Conservation (phyloP, 768 basidiomycete genomes). For the Phanerochaete carnosa region DNA sequence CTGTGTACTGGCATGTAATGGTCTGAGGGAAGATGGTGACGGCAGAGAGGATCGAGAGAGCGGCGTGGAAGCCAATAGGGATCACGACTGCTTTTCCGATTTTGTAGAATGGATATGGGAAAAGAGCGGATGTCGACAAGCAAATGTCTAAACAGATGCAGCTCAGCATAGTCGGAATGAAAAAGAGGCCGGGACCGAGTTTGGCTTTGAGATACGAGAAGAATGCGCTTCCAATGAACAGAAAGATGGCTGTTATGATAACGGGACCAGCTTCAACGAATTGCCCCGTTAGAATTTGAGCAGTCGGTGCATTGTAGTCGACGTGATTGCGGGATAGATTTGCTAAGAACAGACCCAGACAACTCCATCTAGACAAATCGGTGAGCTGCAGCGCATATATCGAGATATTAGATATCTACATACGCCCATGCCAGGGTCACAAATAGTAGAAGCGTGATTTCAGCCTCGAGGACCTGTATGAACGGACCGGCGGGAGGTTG, state of each 20-base stretch:
- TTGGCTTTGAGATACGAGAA: conserved; percentile 60
- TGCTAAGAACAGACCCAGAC: conserved; percentile 62
- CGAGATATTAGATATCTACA: conserved; percentile 24
- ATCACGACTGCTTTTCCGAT: conserved; percentile 50
- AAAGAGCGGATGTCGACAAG: conserved; percentile 54
- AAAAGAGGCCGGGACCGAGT: conserved; percentile 61
- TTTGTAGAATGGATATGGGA: conserved; percentile 67
- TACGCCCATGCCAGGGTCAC: conserved; percentile 57
- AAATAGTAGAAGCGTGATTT: conserved; percentile 50
- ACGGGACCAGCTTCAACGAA: conserved; percentile 61
- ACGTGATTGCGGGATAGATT: conserved; percentile 48
- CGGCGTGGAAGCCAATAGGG: conserved; percentile 59
- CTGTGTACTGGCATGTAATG: conserved; percentile 56
- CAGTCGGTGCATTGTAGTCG: conserved; percentile 34
- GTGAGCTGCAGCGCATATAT: neutral
- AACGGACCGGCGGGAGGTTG: conserved; percentile 70
- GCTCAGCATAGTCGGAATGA: conserved; percentile 51
- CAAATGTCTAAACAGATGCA: conserved; percentile 62
- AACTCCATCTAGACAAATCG: conserved; percentile 50
- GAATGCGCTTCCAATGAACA: conserved; percentile 56
- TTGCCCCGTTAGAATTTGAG: conserved; percentile 43
- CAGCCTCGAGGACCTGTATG: conserved; percentile 64
- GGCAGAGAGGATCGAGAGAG: conserved; percentile 48
- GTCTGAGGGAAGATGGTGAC: conserved; percentile 61
- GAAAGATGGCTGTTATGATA: conserved; percentile 56